Conservation (phyloP, 163 green algal species). For the Scenedesmus sp. region DNA sequence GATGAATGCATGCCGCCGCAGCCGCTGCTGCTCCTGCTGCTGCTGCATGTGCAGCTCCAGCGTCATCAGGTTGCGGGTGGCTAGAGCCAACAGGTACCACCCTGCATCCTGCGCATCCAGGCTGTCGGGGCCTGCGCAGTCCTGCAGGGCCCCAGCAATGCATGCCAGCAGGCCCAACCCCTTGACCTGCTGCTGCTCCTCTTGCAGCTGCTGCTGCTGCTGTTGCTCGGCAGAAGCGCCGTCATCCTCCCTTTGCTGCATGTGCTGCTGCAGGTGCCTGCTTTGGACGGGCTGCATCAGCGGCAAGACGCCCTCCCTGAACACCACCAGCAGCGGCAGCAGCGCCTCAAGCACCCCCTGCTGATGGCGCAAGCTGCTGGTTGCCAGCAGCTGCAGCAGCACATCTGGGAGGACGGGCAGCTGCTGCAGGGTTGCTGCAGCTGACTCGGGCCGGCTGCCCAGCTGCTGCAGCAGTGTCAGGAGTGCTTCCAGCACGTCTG, state of each 20-base stretch:
- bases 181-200: neutral
- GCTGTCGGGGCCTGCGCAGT: neutral
- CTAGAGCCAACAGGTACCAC: slow-evolving; percentile 8
- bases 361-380: neutral
- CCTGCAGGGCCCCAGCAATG: slow-evolving; percentile 7
- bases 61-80: neutral
- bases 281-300: neutral
- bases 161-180: neutral
- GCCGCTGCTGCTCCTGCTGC: neutral
- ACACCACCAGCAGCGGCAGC: slow-evolving; percentile 7
- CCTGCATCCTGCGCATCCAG: slow-evolving; percentile 32
- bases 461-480: slow-evolving; percentile 11
- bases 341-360: neutral
- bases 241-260: neutral
- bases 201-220: slow-evolving; percentile 4
- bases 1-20: neutral
- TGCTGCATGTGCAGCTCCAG: slow-evolving; percentile 5
- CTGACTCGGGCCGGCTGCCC: neutral
- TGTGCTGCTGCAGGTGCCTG: neutral
- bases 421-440: neutral
- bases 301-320: neutral
- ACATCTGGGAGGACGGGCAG: neutral
- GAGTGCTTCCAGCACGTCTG: neutral
- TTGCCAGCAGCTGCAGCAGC: neutral
- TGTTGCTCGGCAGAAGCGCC: neutral